phyloP scores from a whole-genome alignment of 306 rosid genomes.

The Acmispon strigosus region DNA sequence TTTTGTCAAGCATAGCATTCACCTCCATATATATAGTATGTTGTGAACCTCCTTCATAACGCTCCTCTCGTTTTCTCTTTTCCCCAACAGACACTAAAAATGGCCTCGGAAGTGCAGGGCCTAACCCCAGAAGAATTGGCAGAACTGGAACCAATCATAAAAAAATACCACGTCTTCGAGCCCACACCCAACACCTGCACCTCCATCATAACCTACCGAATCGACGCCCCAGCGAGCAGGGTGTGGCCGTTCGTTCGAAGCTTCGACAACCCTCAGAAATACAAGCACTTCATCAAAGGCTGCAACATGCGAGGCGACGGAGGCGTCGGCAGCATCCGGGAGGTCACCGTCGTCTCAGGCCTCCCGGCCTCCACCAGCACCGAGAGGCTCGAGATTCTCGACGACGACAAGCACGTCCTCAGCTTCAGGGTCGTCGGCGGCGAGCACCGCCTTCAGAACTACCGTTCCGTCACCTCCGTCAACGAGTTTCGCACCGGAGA shows the following conservation, averaged over 20 bases:
- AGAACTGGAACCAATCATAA: slow-evolving; percentile 44
- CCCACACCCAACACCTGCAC: slow-evolving; percentile 45
- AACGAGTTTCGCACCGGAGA: slow-evolving; percentile 47
- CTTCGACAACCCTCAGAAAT: slow-evolving; percentile 69
- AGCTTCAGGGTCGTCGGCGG: slow-evolving; percentile 89
- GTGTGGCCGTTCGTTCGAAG: slow-evolving; percentile 67
- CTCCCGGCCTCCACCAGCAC: slow-evolving; percentile 89
- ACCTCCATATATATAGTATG: too few species aligned
- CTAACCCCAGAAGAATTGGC: slow-evolving; percentile 48
- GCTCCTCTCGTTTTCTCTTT: too few species aligned
- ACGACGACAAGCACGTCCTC: slow-evolving; percentile 64
- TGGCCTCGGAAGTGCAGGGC: slow-evolving; percentile 43
- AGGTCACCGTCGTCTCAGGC: slow-evolving; percentile 79
- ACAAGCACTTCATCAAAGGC: slow-evolving; percentile 86
- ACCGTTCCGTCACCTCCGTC: slow-evolving; percentile 72
- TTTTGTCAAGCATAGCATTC: too few species aligned
- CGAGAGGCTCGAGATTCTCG: slow-evolving; percentile 81
- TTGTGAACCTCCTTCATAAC: too few species aligned
- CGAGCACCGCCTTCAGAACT: slow-evolving; percentile 71
- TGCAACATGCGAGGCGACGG: slow-evolving; percentile 76
- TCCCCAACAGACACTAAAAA: too few species aligned
- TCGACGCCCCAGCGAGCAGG: slow-evolving; percentile 49
- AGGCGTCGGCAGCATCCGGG: slow-evolving; percentile 71
- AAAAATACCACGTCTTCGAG: slow-evolving; percentile 51
- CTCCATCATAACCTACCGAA: slow-evolving; percentile 60